Evolutionary conservation across 768 basidiomycete genomes (phyloP).

Genomic region (Macrolepiota dolichaula): DNA sequence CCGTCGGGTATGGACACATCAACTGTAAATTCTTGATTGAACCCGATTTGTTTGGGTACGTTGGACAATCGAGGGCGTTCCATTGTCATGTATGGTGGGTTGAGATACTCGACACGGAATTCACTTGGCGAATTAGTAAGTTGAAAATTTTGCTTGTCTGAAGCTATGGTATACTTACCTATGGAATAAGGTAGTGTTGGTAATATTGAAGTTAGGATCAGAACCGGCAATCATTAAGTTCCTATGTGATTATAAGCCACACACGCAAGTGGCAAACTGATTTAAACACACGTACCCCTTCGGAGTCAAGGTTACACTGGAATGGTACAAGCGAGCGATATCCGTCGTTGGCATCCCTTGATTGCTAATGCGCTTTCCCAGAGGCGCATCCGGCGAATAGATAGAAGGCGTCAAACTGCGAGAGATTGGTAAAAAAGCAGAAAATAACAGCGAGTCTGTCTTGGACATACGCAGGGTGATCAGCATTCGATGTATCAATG

Average conservation of each 20-base stretch:
- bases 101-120: conserved; percentile 41
- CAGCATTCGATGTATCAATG: conserved; percentile 25
- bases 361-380: conserved; percentile 46
- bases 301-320: conserved; percentile 52
- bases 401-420: conserved; percentile 36
- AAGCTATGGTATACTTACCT: conserved; percentile 16
- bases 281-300: conserved; percentile 36
- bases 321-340: conserved; percentile 62
- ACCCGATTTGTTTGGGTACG: conserved; percentile 32
- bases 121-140: conserved; percentile 21
- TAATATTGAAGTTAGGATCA: conserved; percentile 36
- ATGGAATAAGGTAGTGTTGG: conserved; percentile 23
- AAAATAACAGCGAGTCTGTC: background rate
- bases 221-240: conserved; percentile 37
- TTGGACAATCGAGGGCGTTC: conserved; percentile 31
- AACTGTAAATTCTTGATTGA: conserved; percentile 32
- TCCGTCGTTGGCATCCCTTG: conserved; percentile 37
- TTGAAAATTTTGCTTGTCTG: background rate
- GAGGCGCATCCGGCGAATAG: conserved; percentile 41
- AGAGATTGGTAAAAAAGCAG: background rate
- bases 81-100: conserved; percentile 38
- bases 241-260: conserved; percentile 8
- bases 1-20: conserved; percentile 26
- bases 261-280: background rate
- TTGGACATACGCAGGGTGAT: conserved; percentile 26